Percentiles rank a stretch among this genome's conserved stretches.
Conservation (phyloP, 129 eudicot genomes). For the Heracleum sosnowskyi region DNA sequence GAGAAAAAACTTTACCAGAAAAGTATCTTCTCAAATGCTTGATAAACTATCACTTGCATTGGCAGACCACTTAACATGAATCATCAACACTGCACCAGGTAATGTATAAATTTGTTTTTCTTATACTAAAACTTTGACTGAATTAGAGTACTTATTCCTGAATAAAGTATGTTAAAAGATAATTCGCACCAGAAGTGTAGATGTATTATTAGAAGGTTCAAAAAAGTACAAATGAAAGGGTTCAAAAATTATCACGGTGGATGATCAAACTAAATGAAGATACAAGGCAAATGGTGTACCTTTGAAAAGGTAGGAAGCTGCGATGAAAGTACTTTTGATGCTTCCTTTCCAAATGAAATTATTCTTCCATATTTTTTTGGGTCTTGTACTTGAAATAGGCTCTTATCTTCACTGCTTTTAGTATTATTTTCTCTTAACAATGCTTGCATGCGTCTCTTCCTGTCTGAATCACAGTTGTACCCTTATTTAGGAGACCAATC, state of each 20-base stretch:
- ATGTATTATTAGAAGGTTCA: background rate
- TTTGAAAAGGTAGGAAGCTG: slow-evolving; percentile 35
- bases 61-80: background rate
- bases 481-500: slow-evolving; percentile 84
- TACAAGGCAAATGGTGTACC: slow-evolving; percentile 23
- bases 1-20: background rate
- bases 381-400: slow-evolving; percentile 27
- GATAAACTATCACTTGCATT: background rate
- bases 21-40: background rate
- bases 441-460: slow-evolving; percentile 23
- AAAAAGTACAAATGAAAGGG: no score
- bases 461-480: slow-evolving; percentile 36
- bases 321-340: slow-evolving; percentile 67
- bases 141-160: background rate
- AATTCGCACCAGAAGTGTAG: background rate
- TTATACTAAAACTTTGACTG: background rate
- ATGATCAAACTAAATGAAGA: background rate
- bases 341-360: slow-evolving; percentile 64
- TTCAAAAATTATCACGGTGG: no score
- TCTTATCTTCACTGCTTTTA: slow-evolving; percentile 26
- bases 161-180: background rate
- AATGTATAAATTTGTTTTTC: background rate
- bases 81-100: background rate
- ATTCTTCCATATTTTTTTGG: slow-evolving; percentile 61
- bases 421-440: slow-evolving; percentile 30